phyloP scores from a whole-genome alignment of 495 filamentous ascomycete species.

The Trichoderma gamsii region DNA sequence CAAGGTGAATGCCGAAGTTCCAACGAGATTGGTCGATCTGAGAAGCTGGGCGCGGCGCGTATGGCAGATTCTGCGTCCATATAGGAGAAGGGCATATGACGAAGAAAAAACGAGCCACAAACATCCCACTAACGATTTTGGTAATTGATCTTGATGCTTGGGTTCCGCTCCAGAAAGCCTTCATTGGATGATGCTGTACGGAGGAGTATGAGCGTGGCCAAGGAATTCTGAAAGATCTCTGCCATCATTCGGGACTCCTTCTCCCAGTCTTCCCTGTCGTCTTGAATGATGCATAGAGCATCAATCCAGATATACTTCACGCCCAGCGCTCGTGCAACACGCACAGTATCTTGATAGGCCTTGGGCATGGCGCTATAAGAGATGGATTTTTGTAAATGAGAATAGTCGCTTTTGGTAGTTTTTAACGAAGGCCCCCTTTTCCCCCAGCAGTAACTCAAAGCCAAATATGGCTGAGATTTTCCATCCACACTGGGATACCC shows the following conservation, averaged over 20 bases:
- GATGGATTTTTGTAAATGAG: background rate
- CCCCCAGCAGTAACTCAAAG: conserved; percentile 21
- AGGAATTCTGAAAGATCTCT: conserved; percentile 25
- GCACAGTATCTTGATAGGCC: conserved; percentile 19
- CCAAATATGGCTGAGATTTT: background rate
- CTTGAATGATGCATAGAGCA: conserved; percentile 33
- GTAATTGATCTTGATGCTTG: background rate
- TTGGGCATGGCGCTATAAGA: background rate
- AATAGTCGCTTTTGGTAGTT: background rate
- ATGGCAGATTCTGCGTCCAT: background rate
- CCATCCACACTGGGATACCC: background rate
- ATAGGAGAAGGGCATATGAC: background rate
- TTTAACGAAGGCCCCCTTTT: background rate
- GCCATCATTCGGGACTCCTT: conserved; percentile 26
- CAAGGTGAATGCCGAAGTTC: background rate
- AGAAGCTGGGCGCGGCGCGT: background rate
- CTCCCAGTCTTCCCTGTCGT: conserved; percentile 28
- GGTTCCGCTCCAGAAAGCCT: background rate
- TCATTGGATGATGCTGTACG: background rate
- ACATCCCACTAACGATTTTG: background rate
- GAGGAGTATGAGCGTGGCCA: conserved; percentile 18
- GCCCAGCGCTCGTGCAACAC: conserved; percentile 14
- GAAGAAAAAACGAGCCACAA: background rate
- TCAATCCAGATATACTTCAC: conserved; percentile 35
- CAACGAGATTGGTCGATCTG: background rate